Base-by-base conservation (phyloP, 331 rosid species). In the Malus hybrid region DNA sequence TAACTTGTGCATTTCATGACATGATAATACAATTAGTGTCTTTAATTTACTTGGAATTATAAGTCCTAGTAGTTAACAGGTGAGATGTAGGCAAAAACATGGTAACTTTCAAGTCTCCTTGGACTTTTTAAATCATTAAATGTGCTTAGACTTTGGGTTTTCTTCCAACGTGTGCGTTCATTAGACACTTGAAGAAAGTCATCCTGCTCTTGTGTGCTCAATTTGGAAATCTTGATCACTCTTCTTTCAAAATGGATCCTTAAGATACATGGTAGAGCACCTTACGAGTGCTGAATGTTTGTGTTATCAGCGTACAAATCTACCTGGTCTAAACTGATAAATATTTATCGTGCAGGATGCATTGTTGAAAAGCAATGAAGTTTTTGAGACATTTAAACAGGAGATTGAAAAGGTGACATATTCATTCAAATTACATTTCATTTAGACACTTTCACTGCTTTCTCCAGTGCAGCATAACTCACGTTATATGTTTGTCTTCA, bases 341-440 rank as follows among this genome's bases (percentile, higher is more conserved):
- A 24, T 50, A 30, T 77, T 86, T 71, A 68, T 82, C 77, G 76
- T 79, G 78, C 89, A 93, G 98, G 98, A 88, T 50, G 94, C 97
- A 16, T 85, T 91, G 85, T 67, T 87, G 56, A 93, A 91, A 85
- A 93, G 98, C 89, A 89, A 89, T 50, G 94, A 93, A 79, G 92
- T 89, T 70, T 93, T 93, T 75, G 97, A 93, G 84, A 93, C 97
- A 63, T 93, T 91, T 77, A 93, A 91, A 81, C 87, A 87, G 71
- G 97, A 91, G 87, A 89, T 91, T 77, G 93, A 89, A 84, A 91
- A 89, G 96, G 98, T 93, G 89, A 55, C 78, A 16, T 78, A 72
- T 53, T 20, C 63, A 52, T 77, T 24, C 16, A 66, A 57, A 29
- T 75, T 69, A 56, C 63, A 52, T 76, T 57, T 77, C 55, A 60